phyloP scores from a whole-genome alignment of 495 filamentous ascomycete genomes.

The Penicillium salamii region DNA sequence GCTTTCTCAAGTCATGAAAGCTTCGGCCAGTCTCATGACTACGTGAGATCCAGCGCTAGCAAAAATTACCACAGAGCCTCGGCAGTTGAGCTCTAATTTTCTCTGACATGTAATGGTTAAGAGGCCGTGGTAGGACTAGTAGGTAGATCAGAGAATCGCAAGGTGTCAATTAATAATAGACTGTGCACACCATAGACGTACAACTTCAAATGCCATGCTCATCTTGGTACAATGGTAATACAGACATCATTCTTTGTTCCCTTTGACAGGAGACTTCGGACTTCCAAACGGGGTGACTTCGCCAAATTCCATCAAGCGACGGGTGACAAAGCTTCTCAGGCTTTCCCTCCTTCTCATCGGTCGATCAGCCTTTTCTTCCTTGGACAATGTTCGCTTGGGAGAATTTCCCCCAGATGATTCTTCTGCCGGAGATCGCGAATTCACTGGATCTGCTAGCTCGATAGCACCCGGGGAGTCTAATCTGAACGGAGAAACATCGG shows the following conservation, averaged over 20 bases:
- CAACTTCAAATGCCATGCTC: too few relatives aligned
- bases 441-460: not conserved
- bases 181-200: too few relatives aligned
- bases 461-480: not conserved
- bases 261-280: not conserved
- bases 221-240: too few relatives aligned
- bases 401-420: not conserved
- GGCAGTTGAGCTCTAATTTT: too few relatives aligned
- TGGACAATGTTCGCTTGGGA: not conserved
- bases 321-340: slow-evolving; percentile 20
- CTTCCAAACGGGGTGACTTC: not conserved
- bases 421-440: not conserved
- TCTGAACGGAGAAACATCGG: not conserved
- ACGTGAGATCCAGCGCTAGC: too few relatives aligned
- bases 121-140: too few relatives aligned
- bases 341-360: slow-evolving; percentile 14
- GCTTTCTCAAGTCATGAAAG: too few relatives aligned
- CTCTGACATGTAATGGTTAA: too few relatives aligned
- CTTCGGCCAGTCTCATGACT: too few relatives aligned
- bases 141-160: too few relatives aligned
- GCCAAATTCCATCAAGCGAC: slow-evolving; percentile 10
- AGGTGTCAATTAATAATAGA: too few relatives aligned
- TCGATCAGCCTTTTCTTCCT: not conserved
- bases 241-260: not conserved
- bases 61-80: too few relatives aligned